A percentile compares a stretch with the other conserved stretches of the same genome.
Evolutionary conservation across 805 yeast species (phyloP).

Genomic region (Allodekkera sacchari): DNA sequence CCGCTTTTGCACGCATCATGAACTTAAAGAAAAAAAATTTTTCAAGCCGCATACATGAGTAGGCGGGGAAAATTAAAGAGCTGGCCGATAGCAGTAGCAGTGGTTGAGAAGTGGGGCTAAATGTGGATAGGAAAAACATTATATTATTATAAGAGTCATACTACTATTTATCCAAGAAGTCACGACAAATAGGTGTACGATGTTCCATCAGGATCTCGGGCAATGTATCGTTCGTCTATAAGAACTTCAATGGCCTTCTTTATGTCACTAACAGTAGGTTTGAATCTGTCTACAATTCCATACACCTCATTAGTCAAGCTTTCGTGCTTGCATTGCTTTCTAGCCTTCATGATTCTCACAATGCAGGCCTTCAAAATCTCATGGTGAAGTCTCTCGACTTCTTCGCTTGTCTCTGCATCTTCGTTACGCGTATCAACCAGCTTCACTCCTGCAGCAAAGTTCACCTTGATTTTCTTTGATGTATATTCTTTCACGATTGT

Average conservation of each 20-base stretch:
- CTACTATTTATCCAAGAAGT: too few species aligned
- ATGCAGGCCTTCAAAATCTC: slow-evolving; percentile 85
- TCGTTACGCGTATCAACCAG: slow-evolving; percentile 58
- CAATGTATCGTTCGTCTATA: slow-evolving; percentile 79
- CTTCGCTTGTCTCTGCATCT: slow-evolving; percentile 76
- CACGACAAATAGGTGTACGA: slow-evolving; percentile 77
- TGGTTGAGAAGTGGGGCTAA: too few species aligned
- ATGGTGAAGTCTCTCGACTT: slow-evolving; percentile 47
- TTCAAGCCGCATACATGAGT: too few species aligned
- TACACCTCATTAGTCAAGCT: slow-evolving; percentile 81
- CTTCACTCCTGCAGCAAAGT: slow-evolving; percentile 39
- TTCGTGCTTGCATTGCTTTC: slow-evolving; percentile 71
- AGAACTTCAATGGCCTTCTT: slow-evolving; percentile 79
- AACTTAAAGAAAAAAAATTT: too few species aligned
- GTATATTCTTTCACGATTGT: slow-evolving; percentile 75
- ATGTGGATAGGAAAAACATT: too few species aligned
- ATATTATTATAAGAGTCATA: background rate
- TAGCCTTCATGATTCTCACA: slow-evolving; percentile 93
- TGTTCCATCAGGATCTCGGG: slow-evolving; percentile 61
- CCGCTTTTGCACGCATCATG: too few species aligned
- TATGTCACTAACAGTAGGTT: slow-evolving; percentile 77
- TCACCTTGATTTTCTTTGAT: slow-evolving; percentile 76
- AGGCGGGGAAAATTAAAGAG: too few species aligned
- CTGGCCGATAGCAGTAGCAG: too few species aligned
- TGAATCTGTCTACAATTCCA: slow-evolving; percentile 77